Base-by-base conservation (phyloP, 2,329 filamentous ascomycete species). In the Salinomyces thailandicus region DNA sequence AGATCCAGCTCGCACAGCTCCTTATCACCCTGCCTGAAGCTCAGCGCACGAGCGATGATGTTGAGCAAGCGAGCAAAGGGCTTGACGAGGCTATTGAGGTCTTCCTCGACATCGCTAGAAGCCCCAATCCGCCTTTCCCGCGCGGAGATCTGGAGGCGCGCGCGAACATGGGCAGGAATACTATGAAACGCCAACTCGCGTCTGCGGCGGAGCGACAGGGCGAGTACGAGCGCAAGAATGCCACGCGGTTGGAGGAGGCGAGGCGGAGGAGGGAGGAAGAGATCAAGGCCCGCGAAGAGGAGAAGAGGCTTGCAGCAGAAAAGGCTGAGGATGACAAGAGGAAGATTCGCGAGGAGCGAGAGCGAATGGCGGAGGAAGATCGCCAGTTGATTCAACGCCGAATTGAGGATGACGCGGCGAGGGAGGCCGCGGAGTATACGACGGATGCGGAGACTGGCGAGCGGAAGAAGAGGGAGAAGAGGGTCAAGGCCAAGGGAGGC, bases 91-190 rank as follows among this genome's bases (percentile, higher is more conserved):
- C 91, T 11, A 94, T 96, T 48, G 77, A 81, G 35, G 65, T 71
- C 7, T 76, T 81, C 42, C 67, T 65, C 22, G 67, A 65, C 14
- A 71, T 81, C 35, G 74, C 77, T 1, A 69, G 72, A 46, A 66
- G 66, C 22, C 76, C 77, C 38, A 72, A 71, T 42, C 75, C 91
- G 3, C 93, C 91, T 0, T 98, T 95, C 61, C 91, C 89, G 5
- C 81, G 85, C 50, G 73, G 81, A 42, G 85, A 95, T 49, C 76
- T 98, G 22, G 89, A 96, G 59, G 85, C 93, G 62, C 85, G 93
- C 55, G 89, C 91, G 29, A 93, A 85, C 68, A 98, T 98, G 91
- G 87, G 85, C 46, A 79, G 82, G 42, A 94, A 95, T 58, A 98
- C 93, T 1, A 85, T 94, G 64, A 81, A 84, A 46, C 86, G 85